Base-by-base conservation (phyloP, 805 yeast genomes). In the Kodamaea kakaduensis region DNA sequence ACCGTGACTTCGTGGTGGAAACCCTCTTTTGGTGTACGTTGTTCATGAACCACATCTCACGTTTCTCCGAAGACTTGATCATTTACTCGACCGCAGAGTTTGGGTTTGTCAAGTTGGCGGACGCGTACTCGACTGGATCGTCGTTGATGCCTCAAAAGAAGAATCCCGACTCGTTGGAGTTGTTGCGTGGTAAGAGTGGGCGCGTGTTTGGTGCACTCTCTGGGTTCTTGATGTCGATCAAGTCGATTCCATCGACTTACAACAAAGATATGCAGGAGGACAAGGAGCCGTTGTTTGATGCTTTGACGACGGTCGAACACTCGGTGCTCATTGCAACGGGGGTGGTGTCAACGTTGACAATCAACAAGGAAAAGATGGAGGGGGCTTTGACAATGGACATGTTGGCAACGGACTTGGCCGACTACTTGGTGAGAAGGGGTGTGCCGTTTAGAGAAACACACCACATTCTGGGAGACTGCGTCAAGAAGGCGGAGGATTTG, bases 361-460 rank as follows among this genome's bases (percentile, higher is more conserved):
- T 89, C 47, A 73, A 84, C 50, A 71, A 74, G 44, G 82, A 75
- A 36, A 79, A 72, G 48, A 93, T 93, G 98, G 75, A 71, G 50
- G 78, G 73, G 28, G 90, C 97, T 0, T 75, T 93, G 51, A 89
- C 97, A 18, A 90, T 90, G 95, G 98, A 93, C 64, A 93, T 93
- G 98, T 75, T 93, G 51, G 98, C 98, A 14, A 93, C 99, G 20
- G 99, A 93, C 59, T 74, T 93, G 50, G 99, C 99, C 25, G 99
- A 93, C 61, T 93, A 93, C 61, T 73, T 93, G 46, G 99, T 93
- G 34, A 82, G 96, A 68, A 89, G 83, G 61, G 98, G 98, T 42
- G 98, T 93, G 47, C 98, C 98, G 38, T 93, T 93, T 69, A 86
- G 99, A 71, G 97, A 93, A 66, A 93, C 98, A 1, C 99, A 93